Evolutionary conservation across 805 yeast genomes (phyloP), one percentile per base, ranked within the genome.

Genomic region (Pichia scutulata): DNA sequence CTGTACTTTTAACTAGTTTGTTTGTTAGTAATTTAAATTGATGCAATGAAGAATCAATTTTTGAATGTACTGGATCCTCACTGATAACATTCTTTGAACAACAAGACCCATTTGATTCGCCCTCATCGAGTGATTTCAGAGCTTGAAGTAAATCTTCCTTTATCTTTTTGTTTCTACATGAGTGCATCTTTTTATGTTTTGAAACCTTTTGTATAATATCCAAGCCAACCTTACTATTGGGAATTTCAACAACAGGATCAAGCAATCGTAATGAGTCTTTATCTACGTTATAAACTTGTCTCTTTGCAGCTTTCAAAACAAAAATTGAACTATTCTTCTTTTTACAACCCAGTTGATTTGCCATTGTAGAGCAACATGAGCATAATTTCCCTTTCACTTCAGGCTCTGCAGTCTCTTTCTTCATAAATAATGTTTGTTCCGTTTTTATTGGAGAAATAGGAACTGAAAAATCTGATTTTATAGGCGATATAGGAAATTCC

Each of bases 271-370:
- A 47, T 1, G 72, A 67, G 1, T 66, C 64, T 44, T 62, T 66
- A 5, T 67, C 56, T 28, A 68, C 72, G 47, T 67, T 67, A 51
- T 52, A 68, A n/a, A 69, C 63, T 47, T 66, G 68, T 47, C 69
- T 58, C 48, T 61, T 66, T 14, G 69, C 55, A 8, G 70, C 71
- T 46, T 60, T 61, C 5, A 69, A 56, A 19, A 67, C 58, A 22
- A 66, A 65, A 1, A 69, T 69, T 1, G 68, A 50, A 30, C 50
- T 51, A 16, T 36, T 24, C 24, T 49, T 51, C 21, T 54, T 48
- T 7, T 50, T 40, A 36, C 55, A 44, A 21, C 39, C 37, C 23
- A 23, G 30, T 22, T 33, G 10, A 40, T 12, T 39, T n/a, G 42
- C 23, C 7, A 18, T 40, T 14, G 42, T 6, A 7, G 28, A 40